Base-by-base conservation (phyloP, 2,329 filamentous ascomycete genomes). In the Metarhizium humberi region DNA sequence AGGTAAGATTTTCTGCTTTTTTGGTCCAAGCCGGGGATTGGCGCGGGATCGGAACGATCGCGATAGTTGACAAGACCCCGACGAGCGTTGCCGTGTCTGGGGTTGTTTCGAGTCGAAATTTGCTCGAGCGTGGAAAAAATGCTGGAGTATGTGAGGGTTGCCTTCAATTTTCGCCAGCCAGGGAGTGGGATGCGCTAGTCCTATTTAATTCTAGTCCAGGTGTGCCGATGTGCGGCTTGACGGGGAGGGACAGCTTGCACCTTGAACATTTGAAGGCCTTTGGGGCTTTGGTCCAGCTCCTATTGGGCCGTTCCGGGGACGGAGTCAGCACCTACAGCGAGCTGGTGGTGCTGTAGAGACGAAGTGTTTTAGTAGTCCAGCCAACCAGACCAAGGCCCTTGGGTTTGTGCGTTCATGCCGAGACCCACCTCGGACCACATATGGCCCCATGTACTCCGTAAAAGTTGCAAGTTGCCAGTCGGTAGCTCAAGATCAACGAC, bases 31-130 rank as follows among this genome's bases (percentile, higher is more conserved):
- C 50, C 59, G 57, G 57, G 55, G 55, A 63, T 60, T 60, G 60
- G 58, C 54, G 59, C 40, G 52, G 55, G 58, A 51, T 61, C 50
- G 50, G 11, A 47, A 36, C 25, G 47, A 36, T 58, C 53, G 64
- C 58, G 58, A 62, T 64, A 60, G 56, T 60, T 63, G 62, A 50
- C 20, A 40, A 57, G 18, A 65, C 69, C 70, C 69, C 68, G 68
- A 70, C 68, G 61, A 71, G 63, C 64, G 65, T 66, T 69, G 70
- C 65, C 66, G 68, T 67, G 69, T 71, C 71, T 72, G 70, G 69
- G 64, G 69, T 69, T 73, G 68, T 64, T 50, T 54, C 68, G 67
- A 71, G 69, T 62, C 66, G 70, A 73, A 73, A 72, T 69, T 74
- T 74, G 68, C 71, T 73, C 69, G 67, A 63, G 67, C 67, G 66